Percentiles rank a stretch among this genome's conserved stretches.
Evolutionary conservation across 2,329 filamentous ascomycete genomes (phyloP).

Genomic region (Alternaria hordeiaustralica): DNA sequence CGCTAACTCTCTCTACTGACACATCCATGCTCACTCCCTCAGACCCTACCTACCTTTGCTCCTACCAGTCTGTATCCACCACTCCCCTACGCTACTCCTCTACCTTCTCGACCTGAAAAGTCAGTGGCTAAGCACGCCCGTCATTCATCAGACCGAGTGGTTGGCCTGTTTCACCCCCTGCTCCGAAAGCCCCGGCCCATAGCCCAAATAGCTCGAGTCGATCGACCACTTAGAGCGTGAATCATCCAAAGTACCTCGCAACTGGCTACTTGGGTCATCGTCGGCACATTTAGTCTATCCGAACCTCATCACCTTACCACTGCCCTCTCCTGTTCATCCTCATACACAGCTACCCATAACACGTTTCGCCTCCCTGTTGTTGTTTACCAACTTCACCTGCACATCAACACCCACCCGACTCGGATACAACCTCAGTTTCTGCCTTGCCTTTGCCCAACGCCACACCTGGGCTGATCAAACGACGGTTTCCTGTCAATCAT

Average conservation of each 20-base stretch:
- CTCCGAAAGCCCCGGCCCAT: constrained; percentile 34
- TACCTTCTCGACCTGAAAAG: constrained; percentile 33
- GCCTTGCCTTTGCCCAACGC: constrained; percentile 37
- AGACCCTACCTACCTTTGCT: constrained; percentile 38
- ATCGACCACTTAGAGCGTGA: constrained; percentile 47
- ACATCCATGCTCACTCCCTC: constrained; percentile 39
- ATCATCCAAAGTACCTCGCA: constrained; percentile 38
- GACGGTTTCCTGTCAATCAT: constrained; percentile 15
- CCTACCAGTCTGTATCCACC: constrained; percentile 39
- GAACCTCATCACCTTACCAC: constrained; percentile 36
- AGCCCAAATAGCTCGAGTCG: constrained; percentile 46
- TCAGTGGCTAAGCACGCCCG: constrained; percentile 47
- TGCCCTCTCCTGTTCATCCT: constrained; percentile 32
- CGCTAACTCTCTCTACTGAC: constrained; percentile 42
- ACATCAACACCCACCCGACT: constrained; percentile 13
- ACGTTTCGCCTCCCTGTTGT: constrained; percentile 26
- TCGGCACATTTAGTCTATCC: constrained; percentile 44
- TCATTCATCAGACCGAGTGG: constrained; percentile 44
- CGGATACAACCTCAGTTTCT: constrained; percentile 28
- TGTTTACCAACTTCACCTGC: constrained; percentile 30
- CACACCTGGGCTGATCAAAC: constrained; percentile 25
- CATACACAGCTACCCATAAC: constrained; percentile 27
- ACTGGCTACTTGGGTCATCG: constrained; percentile 43
- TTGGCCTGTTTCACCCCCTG: constrained; percentile 48
- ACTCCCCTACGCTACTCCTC: constrained; percentile 36